Evolutionary conservation across 306 rosid species (phyloP).

Genomic region (Astragalus glycyphyllos): DNA sequence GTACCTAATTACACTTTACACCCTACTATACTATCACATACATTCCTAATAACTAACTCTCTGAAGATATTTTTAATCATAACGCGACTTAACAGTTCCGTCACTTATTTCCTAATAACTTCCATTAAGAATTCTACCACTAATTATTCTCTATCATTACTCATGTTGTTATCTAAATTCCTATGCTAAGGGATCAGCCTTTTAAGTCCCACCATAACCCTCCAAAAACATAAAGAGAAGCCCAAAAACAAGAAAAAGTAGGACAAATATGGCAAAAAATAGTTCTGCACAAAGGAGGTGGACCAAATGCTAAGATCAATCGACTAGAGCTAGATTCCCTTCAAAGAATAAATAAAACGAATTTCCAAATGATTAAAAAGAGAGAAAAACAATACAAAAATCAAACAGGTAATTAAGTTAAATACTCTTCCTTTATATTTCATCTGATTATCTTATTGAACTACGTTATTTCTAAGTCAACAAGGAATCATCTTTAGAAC

Average conservation of each 20-base stretch:
- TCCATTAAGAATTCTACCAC: too few species aligned
- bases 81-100: too few species aligned
- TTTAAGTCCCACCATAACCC: neutral
- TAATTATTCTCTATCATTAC: too few species aligned
- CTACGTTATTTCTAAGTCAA: conserved; percentile 13
- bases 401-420: conserved; percentile 14
- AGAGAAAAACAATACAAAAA: neutral
- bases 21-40: too few species aligned
- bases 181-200: neutral
- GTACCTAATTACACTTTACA: too few species aligned
- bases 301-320: conserved; percentile 18
- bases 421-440: conserved; percentile 3
- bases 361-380: neutral
- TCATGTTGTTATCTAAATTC: too few species aligned
- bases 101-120: too few species aligned
- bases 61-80: too few species aligned
- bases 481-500: conserved; percentile 16
- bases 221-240: too few species aligned
- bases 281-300: neutral
- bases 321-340: conserved; percentile 4
- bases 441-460: conserved; percentile 1
- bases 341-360: neutral
- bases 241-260: conserved; percentile 15
- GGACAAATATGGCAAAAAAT: neutral
- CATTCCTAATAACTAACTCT: too few species aligned